Base-by-base conservation (phyloP, 169 alveolate genomes). In the Eimeria praecox region DNA sequence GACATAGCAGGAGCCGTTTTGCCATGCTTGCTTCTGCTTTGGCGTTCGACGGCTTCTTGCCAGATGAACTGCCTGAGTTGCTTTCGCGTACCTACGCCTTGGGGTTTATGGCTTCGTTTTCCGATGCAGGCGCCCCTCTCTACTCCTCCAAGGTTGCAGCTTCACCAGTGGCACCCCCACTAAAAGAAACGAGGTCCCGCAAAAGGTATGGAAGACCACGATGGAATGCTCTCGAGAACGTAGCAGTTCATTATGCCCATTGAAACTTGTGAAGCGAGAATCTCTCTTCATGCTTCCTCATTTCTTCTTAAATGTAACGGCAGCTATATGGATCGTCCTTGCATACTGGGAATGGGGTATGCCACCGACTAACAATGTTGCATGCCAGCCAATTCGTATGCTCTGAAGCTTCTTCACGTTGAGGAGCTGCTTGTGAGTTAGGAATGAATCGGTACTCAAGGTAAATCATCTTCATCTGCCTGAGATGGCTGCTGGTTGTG, bases 101-200 rank as follows among this genome's bases (percentile, higher is more conserved):
- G 20, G 54, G 16, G n/a, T 16, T 5, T 73, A 38, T 73, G 54
- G 54, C 33, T 73, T 38, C 33, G 66, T 27, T 46, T 22, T 78
- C 8, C 16, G 42, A 44, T 44, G 42, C 64, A 42, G 88, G 30
- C 27, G 62, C 42, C 3, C 88, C 20, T 30, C 44, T 14, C 88
- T n/a, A n/a, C 30, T 40, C 83, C 44, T 78, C 59, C n/a, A 49
- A 44, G 46, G 42, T 30, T 78, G 88, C 69, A 78, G 8, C 40
- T 49, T 30, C 88, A 20, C 88, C 59, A 44, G 49, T n/a, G 44
- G 27, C n/a, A 24, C 42, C 38, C 88, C 46, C 20, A 44, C 66
- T 12, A 46, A 78, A 46, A 27, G 88, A 44, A 44, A 1, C 46
- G 64, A 78, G 42, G 88, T 46, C 88, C 42, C 88, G 64, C 66